Evolutionary conservation across 805 yeast genomes (phyloP).

Genomic region (Pichia cabralensis): DNA sequence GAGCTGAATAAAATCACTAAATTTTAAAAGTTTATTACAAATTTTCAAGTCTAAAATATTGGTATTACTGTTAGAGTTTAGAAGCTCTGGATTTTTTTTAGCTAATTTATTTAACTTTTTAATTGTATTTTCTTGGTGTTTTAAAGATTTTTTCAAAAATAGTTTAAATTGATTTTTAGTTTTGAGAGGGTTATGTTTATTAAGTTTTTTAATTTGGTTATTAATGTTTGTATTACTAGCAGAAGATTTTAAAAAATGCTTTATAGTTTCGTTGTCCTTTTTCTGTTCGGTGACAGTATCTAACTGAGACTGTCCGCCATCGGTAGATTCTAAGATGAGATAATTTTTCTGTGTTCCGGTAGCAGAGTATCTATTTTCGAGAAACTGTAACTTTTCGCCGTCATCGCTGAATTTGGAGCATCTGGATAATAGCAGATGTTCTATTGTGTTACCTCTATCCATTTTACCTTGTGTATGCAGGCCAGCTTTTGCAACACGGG

Average conservation of each 20-base stretch:
- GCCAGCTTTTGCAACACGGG: no score
- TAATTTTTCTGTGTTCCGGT: conserved; percentile 38
- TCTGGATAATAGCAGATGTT: conserved; percentile 35
- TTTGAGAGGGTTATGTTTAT: conserved; percentile 16
- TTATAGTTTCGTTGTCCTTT: conserved; percentile 7
- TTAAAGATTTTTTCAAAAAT: conserved; percentile 30
- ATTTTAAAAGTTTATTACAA: conserved; percentile 23
- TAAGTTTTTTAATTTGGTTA: conserved; percentile 3
- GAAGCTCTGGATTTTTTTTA: conserved; percentile 19
- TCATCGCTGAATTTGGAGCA: conserved; percentile 29
- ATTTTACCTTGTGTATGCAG: conserved; percentile 22
- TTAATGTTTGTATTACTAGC: not conserved
- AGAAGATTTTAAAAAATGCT: not conserved
- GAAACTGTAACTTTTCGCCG: conserved; percentile 29
- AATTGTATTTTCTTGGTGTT: conserved; percentile 31
- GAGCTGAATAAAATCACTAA: conserved; percentile 43
- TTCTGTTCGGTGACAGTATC: conserved; percentile 11
- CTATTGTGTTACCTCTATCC: conserved; percentile 36
- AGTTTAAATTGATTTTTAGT: conserved; percentile 33
- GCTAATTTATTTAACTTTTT: conserved; percentile 25
- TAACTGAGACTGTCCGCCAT: conserved; percentile 17
- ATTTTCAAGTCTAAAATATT: conserved; percentile 13
- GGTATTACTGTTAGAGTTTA: conserved; percentile 11
- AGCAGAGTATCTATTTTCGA: conserved; percentile 36
- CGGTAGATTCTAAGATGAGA: conserved; percentile 32